These are phyloP conservation scores for Neonothopanus nambi DNA, from an alignment of 1,284 basidiomycete genomes.

Conservation along the genomic window DNA sequence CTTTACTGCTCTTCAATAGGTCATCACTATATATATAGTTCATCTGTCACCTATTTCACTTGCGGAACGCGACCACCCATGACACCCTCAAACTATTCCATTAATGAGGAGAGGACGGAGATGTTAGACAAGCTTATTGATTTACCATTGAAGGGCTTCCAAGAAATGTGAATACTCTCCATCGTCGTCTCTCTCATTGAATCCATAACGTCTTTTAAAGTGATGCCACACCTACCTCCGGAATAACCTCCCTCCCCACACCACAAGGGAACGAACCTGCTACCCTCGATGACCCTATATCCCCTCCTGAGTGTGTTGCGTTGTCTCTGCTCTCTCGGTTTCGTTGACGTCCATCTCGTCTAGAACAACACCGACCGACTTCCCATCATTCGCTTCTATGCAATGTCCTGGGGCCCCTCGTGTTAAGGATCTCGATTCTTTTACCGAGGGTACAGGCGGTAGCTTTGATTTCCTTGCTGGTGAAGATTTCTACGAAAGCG, in stretches of 20 bases:
- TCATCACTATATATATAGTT: too few species aligned
- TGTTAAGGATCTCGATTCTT: conserved; percentile 53
- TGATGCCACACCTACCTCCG: conserved; percentile 17
- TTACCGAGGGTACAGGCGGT: conserved; percentile 54
- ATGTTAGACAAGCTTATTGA: conserved; percentile 18
- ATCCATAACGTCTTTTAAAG: conserved; percentile 12
- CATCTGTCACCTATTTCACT: background rate
- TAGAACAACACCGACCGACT: conserved; percentile 1
- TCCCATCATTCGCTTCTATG: conserved; percentile 5
- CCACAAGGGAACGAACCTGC: conserved; percentile 10
- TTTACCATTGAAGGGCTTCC: conserved; percentile 16
- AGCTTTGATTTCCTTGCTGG: conserved; percentile 47
- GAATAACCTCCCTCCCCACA: conserved; percentile 19
- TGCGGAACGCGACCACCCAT: background rate
- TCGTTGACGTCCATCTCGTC: background rate
- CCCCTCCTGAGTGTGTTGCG: conserved; percentile 9
- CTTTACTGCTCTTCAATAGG: too few species aligned
- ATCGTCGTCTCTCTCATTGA: background rate
- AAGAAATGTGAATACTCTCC: conserved; percentile 17
- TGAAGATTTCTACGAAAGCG: conserved; percentile 32
- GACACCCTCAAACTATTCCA: conserved; percentile 1
- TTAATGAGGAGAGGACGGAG: conserved; percentile 10
- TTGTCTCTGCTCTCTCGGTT: background rate
- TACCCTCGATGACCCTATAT: conserved; percentile 2
- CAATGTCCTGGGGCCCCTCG: conserved; percentile 40